These are phyloP conservation scores for Antitrichia curtipendula DNA, from an alignment of 225 moss, liverwort and hornwort species.

Conservation along the genomic window DNA sequence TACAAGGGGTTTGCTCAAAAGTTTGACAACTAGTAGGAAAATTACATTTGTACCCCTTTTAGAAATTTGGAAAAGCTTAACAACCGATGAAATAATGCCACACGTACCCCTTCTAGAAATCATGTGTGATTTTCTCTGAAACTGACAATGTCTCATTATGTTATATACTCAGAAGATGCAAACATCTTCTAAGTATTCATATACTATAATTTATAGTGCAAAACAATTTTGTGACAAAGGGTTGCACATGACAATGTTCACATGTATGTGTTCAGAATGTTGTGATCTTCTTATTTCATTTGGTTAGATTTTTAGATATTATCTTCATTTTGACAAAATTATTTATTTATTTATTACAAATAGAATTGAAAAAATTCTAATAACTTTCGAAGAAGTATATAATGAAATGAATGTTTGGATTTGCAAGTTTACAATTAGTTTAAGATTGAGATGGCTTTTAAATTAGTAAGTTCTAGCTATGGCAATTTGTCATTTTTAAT, in stretches of 20 bases:
- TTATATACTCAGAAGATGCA: too few relatives aligned
- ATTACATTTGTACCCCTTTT: too few relatives aligned
- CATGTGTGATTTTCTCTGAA: too few relatives aligned
- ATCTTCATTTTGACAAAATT: neutral
- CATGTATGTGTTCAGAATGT: neutral
- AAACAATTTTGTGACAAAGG: neutral
- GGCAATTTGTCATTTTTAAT: neutral
- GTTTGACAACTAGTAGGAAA: too few relatives aligned
- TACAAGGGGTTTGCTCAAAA: too few relatives aligned
- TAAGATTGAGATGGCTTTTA: neutral
- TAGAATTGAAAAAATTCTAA: neutral
- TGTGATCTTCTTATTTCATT: neutral
- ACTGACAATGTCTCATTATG: too few relatives aligned
- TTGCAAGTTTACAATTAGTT: neutral
- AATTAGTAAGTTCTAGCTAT: neutral
- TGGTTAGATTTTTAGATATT: rapidly evolving
- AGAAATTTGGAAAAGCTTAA: too few relatives aligned
- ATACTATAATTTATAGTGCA: too few relatives aligned
- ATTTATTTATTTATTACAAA: neutral
- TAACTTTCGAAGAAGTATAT: neutral
- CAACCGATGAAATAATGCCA: too few relatives aligned
- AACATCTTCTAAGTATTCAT: too few relatives aligned
- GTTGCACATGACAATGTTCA: neutral
- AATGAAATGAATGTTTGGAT: neutral
- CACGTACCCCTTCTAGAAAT: too few relatives aligned